Percentiles rank a stretch among this genome's conserved stretches.
phyloP scores from a whole-genome alignment of 83 land plant genomes.

The Thuja plicata region DNA sequence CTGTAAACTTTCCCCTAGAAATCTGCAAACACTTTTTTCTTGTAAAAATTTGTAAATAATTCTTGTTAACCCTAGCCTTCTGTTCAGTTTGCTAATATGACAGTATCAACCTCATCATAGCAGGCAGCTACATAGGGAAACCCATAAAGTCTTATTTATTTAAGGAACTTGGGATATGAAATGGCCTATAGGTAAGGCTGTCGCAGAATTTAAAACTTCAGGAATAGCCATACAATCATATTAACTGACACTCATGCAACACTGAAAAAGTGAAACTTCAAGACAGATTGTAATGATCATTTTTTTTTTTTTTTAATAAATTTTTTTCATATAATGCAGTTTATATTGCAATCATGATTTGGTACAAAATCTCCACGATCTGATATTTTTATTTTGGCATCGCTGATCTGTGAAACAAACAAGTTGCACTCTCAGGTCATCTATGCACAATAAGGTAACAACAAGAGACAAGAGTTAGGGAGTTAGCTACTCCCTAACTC shows the following conservation, averaged over 20 bases:
- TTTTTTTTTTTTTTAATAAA: no score
- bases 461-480: neutral
- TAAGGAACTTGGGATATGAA: neutral
- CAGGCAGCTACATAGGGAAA: neutral
- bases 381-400: no score
- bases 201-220: neutral
- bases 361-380: no score
- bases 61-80: neutral
- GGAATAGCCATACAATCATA: no score
- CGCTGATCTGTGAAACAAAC: no score
- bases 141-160: neutral
- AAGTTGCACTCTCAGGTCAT: neutral
- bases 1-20: neutral
- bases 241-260: neutral
- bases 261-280: neutral
- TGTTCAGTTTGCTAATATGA: neutral
- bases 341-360: no score
- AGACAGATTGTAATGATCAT: neutral
- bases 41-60: neutral
- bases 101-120: neutral
- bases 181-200: neutral
- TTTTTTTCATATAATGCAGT: neutral
- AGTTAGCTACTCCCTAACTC: no score
- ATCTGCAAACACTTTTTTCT: neutral
- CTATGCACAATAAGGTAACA: neutral